Evolutionary conservation across 176 grass and related monocot genomes (phyloP).

Genomic region (Luzula sylvatica): DNA sequence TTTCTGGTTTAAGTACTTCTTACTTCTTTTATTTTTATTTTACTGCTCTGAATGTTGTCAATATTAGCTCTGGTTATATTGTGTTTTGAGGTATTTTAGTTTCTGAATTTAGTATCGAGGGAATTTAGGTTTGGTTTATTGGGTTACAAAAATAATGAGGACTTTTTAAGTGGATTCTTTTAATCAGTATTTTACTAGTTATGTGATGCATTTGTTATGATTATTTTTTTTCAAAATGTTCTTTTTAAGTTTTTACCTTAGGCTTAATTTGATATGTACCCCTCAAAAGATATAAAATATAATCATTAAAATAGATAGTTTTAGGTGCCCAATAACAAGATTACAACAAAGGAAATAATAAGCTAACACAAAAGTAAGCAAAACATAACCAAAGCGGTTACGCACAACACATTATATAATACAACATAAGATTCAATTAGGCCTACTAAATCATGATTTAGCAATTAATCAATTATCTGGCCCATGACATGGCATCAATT

Average conservation of each 20-base stretch:
- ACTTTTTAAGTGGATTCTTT: too few species aligned
- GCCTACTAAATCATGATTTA: constrained; percentile 1
- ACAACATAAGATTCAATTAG: constrained; percentile 11
- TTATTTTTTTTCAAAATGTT: constrained; percentile 2
- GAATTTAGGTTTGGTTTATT: too few species aligned
- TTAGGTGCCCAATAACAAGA: neutral
- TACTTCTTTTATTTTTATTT: constrained; percentile 13
- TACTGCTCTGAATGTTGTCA: constrained; percentile 13
- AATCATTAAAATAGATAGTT: constrained; percentile 3
- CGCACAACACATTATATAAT: constrained; percentile 12
- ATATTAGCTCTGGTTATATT: constrained; percentile 5
- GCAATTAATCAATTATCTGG: constrained; percentile 24
- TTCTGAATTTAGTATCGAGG: too few species aligned
- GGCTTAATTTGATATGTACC: too few species aligned
- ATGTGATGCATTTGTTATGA: constrained; percentile 11
- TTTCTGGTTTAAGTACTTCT: neutral
- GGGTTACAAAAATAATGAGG: too few species aligned
- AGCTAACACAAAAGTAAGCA: constrained; percentile 1
- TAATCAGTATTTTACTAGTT: too few species aligned
- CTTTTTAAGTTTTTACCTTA: too few species aligned
- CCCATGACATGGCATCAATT: constrained; percentile 70
- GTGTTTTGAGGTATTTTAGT: neutral
- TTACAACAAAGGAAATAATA: constrained; percentile 7
- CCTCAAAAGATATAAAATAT: too few species aligned
- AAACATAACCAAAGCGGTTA: constrained; percentile 24